phyloP scores from a whole-genome alignment of 2,329 filamentous ascomycete genomes.

The Xylariales sp. region DNA sequence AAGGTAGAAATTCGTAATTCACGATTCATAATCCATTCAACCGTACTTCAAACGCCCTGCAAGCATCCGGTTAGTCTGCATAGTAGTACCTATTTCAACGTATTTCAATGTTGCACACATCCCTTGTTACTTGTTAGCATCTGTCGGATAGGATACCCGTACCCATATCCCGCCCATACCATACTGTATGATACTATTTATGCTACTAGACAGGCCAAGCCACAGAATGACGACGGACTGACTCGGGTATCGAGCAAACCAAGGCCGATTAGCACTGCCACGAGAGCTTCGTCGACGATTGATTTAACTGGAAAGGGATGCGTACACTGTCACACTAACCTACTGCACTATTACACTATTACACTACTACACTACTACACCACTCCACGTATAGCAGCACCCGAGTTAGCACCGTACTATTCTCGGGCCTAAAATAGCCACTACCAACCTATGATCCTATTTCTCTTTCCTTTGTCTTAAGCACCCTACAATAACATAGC shows the following conservation, averaged over 20 bases:
- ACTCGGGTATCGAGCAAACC: conserved; percentile 23
- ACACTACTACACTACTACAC: background rate
- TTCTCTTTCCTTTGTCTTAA: conserved; percentile 3
- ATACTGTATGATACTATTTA: background rate
- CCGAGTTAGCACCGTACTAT: background rate
- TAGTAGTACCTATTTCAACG: no score
- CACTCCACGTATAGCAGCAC: background rate
- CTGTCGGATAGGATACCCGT: no score
- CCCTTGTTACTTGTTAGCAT: no score
- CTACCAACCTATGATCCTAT: background rate
- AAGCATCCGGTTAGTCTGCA: no score
- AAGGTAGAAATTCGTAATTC: no score
- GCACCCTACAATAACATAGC: background rate
- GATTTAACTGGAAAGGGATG: background rate
- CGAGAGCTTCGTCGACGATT: conserved; percentile 34
- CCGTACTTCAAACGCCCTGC: no score
- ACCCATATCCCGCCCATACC: no score
- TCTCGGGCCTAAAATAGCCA: conserved; percentile 16
- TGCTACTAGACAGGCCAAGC: conserved; percentile 30
- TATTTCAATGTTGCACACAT: no score
- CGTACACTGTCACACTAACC: background rate
- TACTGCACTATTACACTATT: background rate
- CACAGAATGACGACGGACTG: conserved; percentile 34
- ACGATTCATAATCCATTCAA: no score
- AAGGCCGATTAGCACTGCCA: conserved; percentile 39